Conservation (phyloP, 306 rosid genomes). For the Pueraria montana region DNA sequence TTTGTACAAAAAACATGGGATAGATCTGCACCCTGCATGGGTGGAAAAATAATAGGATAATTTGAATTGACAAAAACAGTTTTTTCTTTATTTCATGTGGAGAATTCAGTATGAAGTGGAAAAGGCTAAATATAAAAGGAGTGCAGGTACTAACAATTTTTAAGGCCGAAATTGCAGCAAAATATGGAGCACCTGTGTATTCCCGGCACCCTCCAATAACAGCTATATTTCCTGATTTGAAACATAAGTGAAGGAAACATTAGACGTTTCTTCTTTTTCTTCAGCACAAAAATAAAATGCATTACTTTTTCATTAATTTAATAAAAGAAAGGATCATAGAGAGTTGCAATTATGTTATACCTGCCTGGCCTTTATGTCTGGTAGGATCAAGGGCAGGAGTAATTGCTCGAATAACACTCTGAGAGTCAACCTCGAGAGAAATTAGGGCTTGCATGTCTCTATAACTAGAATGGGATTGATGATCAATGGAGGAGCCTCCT, state of each 20-base stretch:
- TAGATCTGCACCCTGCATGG: constrained; percentile 25
- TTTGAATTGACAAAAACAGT: background rate
- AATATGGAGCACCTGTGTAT: constrained; percentile 98
- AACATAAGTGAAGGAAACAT: constrained; percentile 47
- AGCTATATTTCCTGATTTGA: constrained; percentile 63
- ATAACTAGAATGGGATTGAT: constrained; percentile 35
- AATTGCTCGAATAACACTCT: constrained; percentile 68
- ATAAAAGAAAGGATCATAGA: background rate
- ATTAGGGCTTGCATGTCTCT: constrained; percentile 53
- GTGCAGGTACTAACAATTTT: constrained; percentile 9
- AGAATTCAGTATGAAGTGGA: background rate
- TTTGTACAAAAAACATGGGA: constrained; percentile 31
- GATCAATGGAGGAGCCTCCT: constrained; percentile 47
- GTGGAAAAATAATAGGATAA: background rate
- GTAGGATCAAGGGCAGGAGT: constrained; percentile 75
- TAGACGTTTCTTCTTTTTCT: constrained; percentile 23
- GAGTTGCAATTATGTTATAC: constrained; percentile 48
- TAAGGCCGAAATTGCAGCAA: constrained; percentile 92
- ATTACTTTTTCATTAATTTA: background rate
- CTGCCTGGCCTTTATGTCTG: constrained; percentile 87
- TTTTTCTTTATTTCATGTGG: background rate
- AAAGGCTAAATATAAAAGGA: background rate
- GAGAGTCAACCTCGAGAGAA: constrained; percentile 72
- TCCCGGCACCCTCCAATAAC: constrained; percentile 88
- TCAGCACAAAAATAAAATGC: background rate